Evolutionary conservation across 495 filamentous ascomycete genomes (phyloP).

Genomic region (Podospora tetraspora): DNA sequence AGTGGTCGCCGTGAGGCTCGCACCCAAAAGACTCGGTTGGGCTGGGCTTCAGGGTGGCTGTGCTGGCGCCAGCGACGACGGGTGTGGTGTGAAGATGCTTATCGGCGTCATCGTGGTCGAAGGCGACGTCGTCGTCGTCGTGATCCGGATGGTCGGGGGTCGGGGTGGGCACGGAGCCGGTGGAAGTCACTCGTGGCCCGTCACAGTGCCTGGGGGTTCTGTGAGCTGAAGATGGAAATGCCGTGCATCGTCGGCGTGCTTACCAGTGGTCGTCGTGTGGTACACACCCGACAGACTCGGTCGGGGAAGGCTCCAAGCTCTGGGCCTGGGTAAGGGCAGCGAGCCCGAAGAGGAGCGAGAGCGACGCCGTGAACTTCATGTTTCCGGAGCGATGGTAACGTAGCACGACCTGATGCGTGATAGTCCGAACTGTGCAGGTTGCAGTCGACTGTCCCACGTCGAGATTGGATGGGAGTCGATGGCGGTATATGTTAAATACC

Average conservation of each 20-base stretch:
- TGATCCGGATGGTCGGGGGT: background rate
- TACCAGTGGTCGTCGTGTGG: conserved; percentile 39
- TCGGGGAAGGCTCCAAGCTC: conserved; percentile 31
- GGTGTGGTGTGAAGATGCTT: conserved; percentile 13
- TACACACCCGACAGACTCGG: conserved; percentile 33
- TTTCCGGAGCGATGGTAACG: conserved; percentile 6
- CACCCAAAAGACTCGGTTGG: conserved; percentile 37
- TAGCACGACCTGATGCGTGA: background rate
- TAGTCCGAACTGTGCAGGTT: background rate
- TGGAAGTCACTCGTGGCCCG: conserved; percentile 22
- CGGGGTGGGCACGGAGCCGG: conserved; percentile 4
- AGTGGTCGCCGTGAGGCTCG: conserved; percentile 36
- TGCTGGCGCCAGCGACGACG: conserved; percentile 4
- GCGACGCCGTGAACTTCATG: conserved; percentile 18
- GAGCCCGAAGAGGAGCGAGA: conserved; percentile 18
- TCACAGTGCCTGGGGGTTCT: conserved; percentile 30
- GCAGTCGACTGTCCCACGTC: background rate
- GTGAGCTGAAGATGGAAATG: background rate
- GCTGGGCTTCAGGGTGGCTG: conserved; percentile 24
- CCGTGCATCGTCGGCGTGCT: background rate
- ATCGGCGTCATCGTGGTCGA: conserved; percentile 14
- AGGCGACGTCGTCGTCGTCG: conserved; percentile 4
- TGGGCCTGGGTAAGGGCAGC: conserved; percentile 20
- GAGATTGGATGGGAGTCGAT: background rate
- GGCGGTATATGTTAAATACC: background rate